These are phyloP conservation scores for Eremothecium gossypii DNA, from an alignment of 1,139 yeast genomes.

Conservation along the genomic window DNA sequence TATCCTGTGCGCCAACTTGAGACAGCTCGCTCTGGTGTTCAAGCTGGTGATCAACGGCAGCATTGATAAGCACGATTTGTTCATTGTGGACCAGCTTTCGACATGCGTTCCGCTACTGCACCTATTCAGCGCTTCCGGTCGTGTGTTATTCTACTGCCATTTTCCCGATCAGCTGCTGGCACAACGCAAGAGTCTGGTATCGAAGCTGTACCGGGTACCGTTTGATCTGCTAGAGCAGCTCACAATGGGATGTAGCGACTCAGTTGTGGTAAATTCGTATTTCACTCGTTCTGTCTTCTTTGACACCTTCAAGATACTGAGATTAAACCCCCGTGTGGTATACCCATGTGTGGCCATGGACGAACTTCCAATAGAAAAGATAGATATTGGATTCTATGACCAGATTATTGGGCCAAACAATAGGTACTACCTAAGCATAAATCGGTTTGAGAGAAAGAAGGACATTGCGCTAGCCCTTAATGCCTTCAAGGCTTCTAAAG, in stretches of 20 bases:
- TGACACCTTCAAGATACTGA: slow-evolving; percentile 43
- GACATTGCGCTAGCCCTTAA: slow-evolving; percentile 68
- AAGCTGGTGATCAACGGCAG: slow-evolving; percentile 43
- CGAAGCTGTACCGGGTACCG: slow-evolving; percentile 64
- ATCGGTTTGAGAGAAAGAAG: slow-evolving; percentile 83
- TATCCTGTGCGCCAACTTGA: slow-evolving; percentile 71
- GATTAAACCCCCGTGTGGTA: slow-evolving; percentile 51
- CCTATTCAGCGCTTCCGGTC: slow-evolving; percentile 35
- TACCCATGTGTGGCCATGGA: slow-evolving; percentile 76
- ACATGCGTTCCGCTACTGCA: slow-evolving; percentile 73
- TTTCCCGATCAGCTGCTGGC: slow-evolving; percentile 87
- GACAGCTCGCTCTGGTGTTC: slow-evolving; percentile 66
- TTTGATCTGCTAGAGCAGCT: slow-evolving; percentile 77
- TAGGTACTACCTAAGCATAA: slow-evolving; percentile 57
- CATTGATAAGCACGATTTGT: slow-evolving; percentile 50
- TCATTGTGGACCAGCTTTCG: slow-evolving; percentile 81
- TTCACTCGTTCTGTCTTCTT: slow-evolving; percentile 69
- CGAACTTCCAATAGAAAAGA: slow-evolving; percentile 13
- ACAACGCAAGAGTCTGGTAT: slow-evolving; percentile 44
- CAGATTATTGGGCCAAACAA: slow-evolving; percentile 15
- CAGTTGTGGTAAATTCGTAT: slow-evolving; percentile 74
- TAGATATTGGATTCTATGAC: slow-evolving; percentile 16
- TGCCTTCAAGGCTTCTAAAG: slow-evolving; percentile 41
- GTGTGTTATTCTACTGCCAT: slow-evolving; percentile 79
- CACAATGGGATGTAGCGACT: slow-evolving; percentile 69